Evolutionary conservation across 495 filamentous ascomycete species (phyloP).

Genomic region (Trichocladium antarcticum): DNA sequence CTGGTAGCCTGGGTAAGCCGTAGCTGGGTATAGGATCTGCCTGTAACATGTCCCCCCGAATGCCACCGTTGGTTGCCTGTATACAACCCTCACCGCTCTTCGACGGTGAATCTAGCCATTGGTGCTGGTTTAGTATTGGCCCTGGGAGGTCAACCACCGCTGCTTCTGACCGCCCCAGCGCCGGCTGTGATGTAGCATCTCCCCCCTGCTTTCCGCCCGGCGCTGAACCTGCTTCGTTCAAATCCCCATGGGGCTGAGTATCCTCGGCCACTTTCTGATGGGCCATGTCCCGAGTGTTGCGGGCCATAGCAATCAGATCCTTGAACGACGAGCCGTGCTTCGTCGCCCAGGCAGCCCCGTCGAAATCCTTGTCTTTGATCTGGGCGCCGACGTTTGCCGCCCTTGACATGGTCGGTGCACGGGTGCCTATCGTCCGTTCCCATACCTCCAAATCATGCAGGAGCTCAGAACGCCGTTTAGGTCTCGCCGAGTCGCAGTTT

Average conservation of each 20-base stretch:
- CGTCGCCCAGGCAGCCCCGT: constrained; percentile 62
- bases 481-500: constrained; percentile 73
- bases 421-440: constrained; percentile 63
- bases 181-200: background rate
- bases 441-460: constrained; percentile 68
- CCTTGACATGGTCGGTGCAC: constrained; percentile 28
- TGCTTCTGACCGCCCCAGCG: background rate
- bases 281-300: constrained; percentile 9
- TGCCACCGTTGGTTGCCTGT: background rate
- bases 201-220: background rate
- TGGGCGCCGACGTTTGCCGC: constrained; percentile 27
- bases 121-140: constrained; percentile 6
- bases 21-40: background rate
- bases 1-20: background rate
- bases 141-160: constrained; percentile 9
- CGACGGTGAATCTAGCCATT: background rate
- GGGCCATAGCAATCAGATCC: constrained; percentile 60
- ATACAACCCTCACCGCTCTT: background rate
- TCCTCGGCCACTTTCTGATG: constrained; percentile 8
- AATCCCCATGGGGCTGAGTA: background rate
- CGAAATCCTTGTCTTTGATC: constrained; percentile 71
- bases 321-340: constrained; percentile 65
- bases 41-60: background rate
- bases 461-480: constrained; percentile 58
- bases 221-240: background rate